phyloP scores from a whole-genome alignment of 192 early-diverging fungal genomes.

The Coemansia asiatica region DNA sequence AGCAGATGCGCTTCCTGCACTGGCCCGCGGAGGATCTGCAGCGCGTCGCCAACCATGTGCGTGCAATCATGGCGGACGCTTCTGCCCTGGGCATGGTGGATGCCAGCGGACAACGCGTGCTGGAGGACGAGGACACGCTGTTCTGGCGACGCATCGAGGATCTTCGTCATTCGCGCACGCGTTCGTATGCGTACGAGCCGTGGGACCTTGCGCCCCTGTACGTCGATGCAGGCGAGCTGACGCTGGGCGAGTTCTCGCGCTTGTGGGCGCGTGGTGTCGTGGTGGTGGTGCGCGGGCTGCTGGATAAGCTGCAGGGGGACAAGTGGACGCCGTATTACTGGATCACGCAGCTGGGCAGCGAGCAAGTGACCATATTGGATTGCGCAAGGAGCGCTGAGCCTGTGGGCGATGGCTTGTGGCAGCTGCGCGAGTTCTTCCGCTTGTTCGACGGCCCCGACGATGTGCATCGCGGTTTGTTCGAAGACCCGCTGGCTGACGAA shows the following conservation, averaged over 20 bases:
- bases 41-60: background rate
- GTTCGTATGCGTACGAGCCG: constrained; percentile 22
- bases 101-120: constrained; percentile 9
- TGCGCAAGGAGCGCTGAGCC: constrained; percentile 28
- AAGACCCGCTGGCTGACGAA: constrained; percentile 1
- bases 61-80: background rate
- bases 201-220: constrained; percentile 40
- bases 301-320: constrained; percentile 9
- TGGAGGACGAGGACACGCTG: background rate
- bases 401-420: constrained; percentile 19
- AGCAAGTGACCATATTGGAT: constrained; percentile 58
- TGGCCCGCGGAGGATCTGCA: background rate
- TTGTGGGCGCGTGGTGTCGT: constrained; percentile 32
- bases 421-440: constrained; percentile 56
- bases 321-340: constrained; percentile 43
- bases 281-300: constrained; percentile 34
- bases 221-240: constrained; percentile 24
- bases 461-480: constrained; percentile 11
- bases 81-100: background rate
- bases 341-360: constrained; percentile 37
- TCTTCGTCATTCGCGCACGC: constrained; percentile 32
- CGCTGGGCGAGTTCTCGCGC: constrained; percentile 33
- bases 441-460: constrained; percentile 50
- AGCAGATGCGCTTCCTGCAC: constrained; percentile 5
- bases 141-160: constrained; percentile 9